Evolutionary conservation across 1,139 yeast species (phyloP).

Genomic region (Kodamaea sp.): DNA sequence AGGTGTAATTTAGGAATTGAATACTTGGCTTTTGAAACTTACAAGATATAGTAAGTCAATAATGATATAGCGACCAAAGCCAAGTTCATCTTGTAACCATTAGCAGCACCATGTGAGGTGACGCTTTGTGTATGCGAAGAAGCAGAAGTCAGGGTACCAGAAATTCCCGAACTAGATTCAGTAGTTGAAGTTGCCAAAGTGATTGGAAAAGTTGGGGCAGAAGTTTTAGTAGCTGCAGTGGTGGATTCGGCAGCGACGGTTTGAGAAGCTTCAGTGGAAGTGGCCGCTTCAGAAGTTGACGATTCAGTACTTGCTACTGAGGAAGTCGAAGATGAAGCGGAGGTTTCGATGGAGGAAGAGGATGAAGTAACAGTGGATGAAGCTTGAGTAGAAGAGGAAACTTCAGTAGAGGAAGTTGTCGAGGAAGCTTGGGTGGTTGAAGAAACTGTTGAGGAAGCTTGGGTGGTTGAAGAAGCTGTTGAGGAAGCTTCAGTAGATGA

Average conservation of each 20-base stretch:
- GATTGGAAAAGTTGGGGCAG: slow-evolving; percentile 5
- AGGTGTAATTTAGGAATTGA: not conserved
- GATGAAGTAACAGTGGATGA: slow-evolving; percentile 6
- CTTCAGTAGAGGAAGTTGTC: slow-evolving; percentile 2
- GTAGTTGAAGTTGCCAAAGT: slow-evolving; percentile 6
- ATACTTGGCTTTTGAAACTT: not conserved
- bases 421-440: slow-evolving; percentile 5
- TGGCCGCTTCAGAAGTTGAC: slow-evolving; percentile 2
- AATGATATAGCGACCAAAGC: slow-evolving; percentile 10
- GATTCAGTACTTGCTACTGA: not conserved
- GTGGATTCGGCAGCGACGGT: slow-evolving; percentile 5
- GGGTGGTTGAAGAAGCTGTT: not conserved
- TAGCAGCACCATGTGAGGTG: slow-evolving; percentile 1
- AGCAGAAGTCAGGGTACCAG: slow-evolving; percentile 2
- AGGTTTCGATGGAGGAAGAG: slow-evolving; percentile 4
- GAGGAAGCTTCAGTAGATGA: slow-evolving; percentile 6
- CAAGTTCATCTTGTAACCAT: slow-evolving; percentile 3
- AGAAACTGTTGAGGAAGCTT: slow-evolving; percentile 4
- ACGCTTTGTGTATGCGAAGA: slow-evolving; percentile 1
- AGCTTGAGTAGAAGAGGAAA: slow-evolving; percentile 3
- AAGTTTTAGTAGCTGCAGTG: slow-evolving; percentile 2
- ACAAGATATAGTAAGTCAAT: slow-evolving; percentile 8
- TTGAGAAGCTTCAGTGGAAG: slow-evolving; percentile 1
- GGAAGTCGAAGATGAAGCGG: slow-evolving; percentile 4
- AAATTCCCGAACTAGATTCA: not conserved